phyloP scores from a whole-genome alignment of 306 rosid genomes.

The Quillaja saponaria region DNA sequence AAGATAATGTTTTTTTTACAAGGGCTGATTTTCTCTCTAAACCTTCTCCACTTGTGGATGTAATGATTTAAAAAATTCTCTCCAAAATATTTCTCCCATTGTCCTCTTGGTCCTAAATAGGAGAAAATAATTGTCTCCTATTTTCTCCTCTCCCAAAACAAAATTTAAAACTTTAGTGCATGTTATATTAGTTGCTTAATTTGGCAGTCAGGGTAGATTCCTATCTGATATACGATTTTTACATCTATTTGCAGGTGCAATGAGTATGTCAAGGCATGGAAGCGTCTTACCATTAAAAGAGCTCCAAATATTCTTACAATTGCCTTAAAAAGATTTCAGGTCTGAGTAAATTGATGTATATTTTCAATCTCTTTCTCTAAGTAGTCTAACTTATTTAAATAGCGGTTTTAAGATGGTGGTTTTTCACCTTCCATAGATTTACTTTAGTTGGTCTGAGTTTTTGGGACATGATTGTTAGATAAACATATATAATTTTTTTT shows the following conservation, averaged over 20 bases:
- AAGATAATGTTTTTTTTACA: no score
- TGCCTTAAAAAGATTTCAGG: slow-evolving; percentile 99
- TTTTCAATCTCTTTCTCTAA: slow-evolving; percentile 10
- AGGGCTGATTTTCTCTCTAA: no score
- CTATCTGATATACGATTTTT: slow-evolving; percentile 27
- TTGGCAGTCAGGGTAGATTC: background rate
- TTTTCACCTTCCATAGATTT: slow-evolving; percentile 8
- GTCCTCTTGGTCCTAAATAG: no score
- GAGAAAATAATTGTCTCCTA: no score
- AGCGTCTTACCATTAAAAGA: slow-evolving; percentile 71
- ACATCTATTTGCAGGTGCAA: slow-evolving; percentile 72
- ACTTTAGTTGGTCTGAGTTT: slow-evolving; percentile 15
- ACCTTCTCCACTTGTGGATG: no score
- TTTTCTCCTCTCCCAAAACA: no score
- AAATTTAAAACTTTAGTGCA: no score
- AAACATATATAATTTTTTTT: background rate
- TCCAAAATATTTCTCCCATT: no score
- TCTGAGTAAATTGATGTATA: slow-evolving; percentile 37
- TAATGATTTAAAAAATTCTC: no score
- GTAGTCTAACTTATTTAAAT: slow-evolving; percentile 13
- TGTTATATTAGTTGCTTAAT: background rate
- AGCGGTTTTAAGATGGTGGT: background rate
- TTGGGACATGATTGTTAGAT: background rate
- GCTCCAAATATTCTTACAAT: slow-evolving; percentile 94
- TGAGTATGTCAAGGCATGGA: slow-evolving; percentile 94